Conservation (phyloP, 805 yeast genomes). For the Kazachstania kunashirensis region DNA sequence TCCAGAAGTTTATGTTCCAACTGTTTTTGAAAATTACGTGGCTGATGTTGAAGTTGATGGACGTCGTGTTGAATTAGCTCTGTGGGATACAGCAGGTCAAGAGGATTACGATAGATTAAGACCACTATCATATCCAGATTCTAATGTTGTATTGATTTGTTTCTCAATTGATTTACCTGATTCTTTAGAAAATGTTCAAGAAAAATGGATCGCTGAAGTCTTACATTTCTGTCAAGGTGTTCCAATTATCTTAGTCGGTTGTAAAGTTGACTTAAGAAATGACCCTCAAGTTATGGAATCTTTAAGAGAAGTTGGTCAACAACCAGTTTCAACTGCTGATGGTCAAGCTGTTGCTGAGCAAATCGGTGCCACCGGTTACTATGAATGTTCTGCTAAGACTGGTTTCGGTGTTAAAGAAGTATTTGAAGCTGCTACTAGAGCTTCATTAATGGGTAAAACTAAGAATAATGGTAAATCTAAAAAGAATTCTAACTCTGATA, state of each 20-base stretch:
- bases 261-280: conserved; percentile 81
- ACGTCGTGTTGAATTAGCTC: conserved; percentile 82
- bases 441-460: conserved; percentile 60
- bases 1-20: conserved; percentile 92
- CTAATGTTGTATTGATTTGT: conserved; percentile 85
- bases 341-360: conserved; percentile 82
- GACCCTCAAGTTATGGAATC: conserved; percentile 70
- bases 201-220: conserved; percentile 92
- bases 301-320: conserved; percentile 63
- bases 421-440: conserved; percentile 86
- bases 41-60: conserved; percentile 92
- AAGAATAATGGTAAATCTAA: conserved; percentile 17
- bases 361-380: conserved; percentile 77
- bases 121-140: conserved; percentile 86
- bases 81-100: conserved; percentile 99
- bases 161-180: conserved; percentile 87
- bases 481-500: conserved; percentile 30
- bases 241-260: conserved; percentile 86
- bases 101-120: conserved; percentile 93
- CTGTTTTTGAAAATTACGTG: conserved; percentile 95
- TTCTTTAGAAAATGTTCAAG: conserved; percentile 86
- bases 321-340: conserved; percentile 73
- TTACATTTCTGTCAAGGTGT: conserved; percentile 90
- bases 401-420: conserved; percentile 90
- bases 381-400: conserved; percentile 88